These are phyloP conservation scores for Przewalskia tangutica DNA, from an alignment of 257 asterid species.

Conservation along the genomic window DNA sequence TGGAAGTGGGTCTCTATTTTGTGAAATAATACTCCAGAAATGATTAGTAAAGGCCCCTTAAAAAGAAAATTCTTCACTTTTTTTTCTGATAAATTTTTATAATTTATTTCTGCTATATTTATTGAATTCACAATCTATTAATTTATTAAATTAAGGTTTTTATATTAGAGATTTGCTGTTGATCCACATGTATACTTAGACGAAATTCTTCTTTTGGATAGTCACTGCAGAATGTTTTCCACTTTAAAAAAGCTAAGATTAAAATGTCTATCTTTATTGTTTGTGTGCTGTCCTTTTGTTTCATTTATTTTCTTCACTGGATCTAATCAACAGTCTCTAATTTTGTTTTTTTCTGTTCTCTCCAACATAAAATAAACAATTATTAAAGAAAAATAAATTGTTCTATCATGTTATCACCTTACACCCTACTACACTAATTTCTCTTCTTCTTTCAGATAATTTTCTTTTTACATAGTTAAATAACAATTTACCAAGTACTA, in stretches of 20 bases:
- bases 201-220: conserved; percentile 9
- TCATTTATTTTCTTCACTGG: conserved; percentile 4
- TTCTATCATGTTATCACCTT: background rate
- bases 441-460: background rate
- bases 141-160: background rate
- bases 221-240: conserved; percentile 11
- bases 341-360: background rate
- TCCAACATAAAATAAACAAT: background rate
- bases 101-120: background rate
- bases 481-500: background rate
- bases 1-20: conserved; percentile 36
- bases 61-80: conserved; percentile 6
- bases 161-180: background rate
- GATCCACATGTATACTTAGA: conserved; percentile 11
- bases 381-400: background rate
- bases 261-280: background rate
- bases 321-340: background rate
- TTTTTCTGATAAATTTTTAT: conserved; percentile 1
- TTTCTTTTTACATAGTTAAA: background rate
- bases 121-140: background rate
- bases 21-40: conserved; percentile 59
- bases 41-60: conserved; percentile 54
- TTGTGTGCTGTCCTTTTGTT: conserved; percentile 4
- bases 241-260: background rate
- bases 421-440: background rate